Base-by-base conservation (phyloP, 2,329 filamentous ascomycete genomes). In the Calonectria pteridis region DNA sequence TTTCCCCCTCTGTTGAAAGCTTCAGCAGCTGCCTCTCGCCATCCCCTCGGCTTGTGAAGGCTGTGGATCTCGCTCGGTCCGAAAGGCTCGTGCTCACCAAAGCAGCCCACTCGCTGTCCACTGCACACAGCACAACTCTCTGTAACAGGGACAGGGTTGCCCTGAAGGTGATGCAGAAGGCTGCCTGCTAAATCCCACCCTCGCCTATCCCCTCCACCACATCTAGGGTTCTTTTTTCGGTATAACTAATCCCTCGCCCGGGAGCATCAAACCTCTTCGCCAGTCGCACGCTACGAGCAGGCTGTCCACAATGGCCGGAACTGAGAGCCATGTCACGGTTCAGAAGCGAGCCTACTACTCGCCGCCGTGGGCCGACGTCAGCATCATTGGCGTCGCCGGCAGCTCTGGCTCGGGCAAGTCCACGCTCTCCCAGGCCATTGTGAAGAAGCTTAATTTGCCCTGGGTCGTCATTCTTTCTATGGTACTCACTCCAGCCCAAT, bases 381-480 rank as follows among this genome's bases (percentile, higher is more conserved):
- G 94, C 86, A 98, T 99, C 81, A 98, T 99, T 83, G 97, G 95
- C 65, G 94, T 99, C 80, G 96, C 97, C 77, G 97, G 97, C 46
- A 97, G 95, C 85, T 98, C 96, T 33, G 97, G 97, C 51, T 98
- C 96, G 31, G 85, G 96, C 72, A 99, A 99, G 88, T 98, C 96
- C 9, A 98, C 96, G 9, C 87, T 99, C 68, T 96, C 97, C 37
- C 91, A 97, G 83, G 95, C 96, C 76, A 98, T 99, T 79, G 94
- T 98, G 77, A 93, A 91, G 80, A 93, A 94, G 81, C 87, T 99
- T 80, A 98, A 97, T 85, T 87, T 99, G 76, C 97, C 97, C 71
- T 99, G 97, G 96, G 97, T 99, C 75, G 96, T 98, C 64, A 98
- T 99, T 85, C 86, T 99, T 80, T 98, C 96, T 51, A 98, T 99